Evolutionary conservation across 208 protist genomes (phyloP), one percentile per base, ranked within the genome.

Genomic region (Trichomonas vaginalis): DNA sequence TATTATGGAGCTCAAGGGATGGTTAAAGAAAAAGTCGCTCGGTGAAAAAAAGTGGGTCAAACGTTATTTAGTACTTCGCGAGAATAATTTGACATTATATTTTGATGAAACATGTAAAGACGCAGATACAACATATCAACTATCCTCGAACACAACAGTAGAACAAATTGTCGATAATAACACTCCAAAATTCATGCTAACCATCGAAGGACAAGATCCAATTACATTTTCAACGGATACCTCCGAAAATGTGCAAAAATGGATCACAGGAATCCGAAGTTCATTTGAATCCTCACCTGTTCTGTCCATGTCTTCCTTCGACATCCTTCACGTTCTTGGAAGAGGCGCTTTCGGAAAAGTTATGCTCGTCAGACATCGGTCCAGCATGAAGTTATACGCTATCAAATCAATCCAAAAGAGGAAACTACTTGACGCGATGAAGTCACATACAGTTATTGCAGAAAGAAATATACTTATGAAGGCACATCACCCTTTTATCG

Each of bases 291-390:
- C 56, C 6, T 70, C 56, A 27, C 56, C 56, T 70, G 56, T 70
- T 27, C 21, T 70, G 21, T 70, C 79, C 12, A 88, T 88, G 40
- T 47, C 4, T 48, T 97, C 98, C 51, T 98, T 98, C 95, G 96
- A 98, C 39, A 42, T 98, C 23, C 87, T 98, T 21, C 96, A 96
- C 49, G 97, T 98, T 6, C 96, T 98, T 70, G 97, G 97, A n/a
- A 97, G 97, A 95, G 97, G 97, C 23, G 96, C 95, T 70, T 98
- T 98, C 86, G 97, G 97, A 37, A 98, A 98, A 96, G 97, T 98
- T 35, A 39, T 80, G 0, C 47, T 96, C 1, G 96, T 97, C 23
- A 83, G 82, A 37, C 97, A 97, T 95, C 97, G 97, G 40, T 96
- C 96, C 27, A 96, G 95, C 14, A 56, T 87, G 21, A 70, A 97